Evolutionary conservation across 1,284 basidiomycete genomes (phyloP).

Genomic region (Tremellales sp.): DNA sequence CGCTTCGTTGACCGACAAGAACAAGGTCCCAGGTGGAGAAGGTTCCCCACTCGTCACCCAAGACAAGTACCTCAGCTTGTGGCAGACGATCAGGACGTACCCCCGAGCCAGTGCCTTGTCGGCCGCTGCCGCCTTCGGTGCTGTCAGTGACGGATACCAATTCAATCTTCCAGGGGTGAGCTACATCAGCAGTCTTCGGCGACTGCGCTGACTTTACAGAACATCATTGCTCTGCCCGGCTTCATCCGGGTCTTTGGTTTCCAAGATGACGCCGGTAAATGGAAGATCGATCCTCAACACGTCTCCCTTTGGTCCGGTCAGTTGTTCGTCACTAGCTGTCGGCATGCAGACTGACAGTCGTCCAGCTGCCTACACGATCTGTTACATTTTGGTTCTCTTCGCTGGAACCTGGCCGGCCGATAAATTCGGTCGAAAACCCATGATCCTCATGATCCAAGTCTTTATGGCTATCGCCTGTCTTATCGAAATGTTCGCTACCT

Average conservation of each 20-base stretch:
- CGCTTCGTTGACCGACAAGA: background rate
- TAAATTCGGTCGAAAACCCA: slow-evolving; percentile 18
- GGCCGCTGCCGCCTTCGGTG: background rate
- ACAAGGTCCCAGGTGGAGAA: background rate
- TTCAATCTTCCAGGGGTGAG: background rate
- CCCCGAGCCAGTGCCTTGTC: background rate
- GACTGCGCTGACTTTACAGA: too few species aligned
- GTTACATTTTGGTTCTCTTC: slow-evolving; percentile 1
- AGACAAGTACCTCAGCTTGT: background rate
- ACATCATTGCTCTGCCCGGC: background rate
- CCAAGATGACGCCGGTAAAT: background rate
- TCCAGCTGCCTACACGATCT: slow-evolving; percentile 1
- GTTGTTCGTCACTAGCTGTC: background rate
- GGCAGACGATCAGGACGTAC: background rate
- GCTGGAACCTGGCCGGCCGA: slow-evolving; percentile 8
- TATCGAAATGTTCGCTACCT: slow-evolving; percentile 9
- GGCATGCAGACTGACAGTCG: background rate
- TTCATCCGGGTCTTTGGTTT: background rate
- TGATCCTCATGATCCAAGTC: slow-evolving; percentile 3
- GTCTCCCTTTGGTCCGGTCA: background rate
- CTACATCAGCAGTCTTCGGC: too few species aligned
- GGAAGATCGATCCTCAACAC: background rate
- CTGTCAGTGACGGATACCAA: background rate
- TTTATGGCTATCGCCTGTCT: slow-evolving; percentile 7
- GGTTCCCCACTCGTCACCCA: background rate